Base-by-base conservation (phyloP, 305 asterid genomes). In the Ajuga reptans region DNA sequence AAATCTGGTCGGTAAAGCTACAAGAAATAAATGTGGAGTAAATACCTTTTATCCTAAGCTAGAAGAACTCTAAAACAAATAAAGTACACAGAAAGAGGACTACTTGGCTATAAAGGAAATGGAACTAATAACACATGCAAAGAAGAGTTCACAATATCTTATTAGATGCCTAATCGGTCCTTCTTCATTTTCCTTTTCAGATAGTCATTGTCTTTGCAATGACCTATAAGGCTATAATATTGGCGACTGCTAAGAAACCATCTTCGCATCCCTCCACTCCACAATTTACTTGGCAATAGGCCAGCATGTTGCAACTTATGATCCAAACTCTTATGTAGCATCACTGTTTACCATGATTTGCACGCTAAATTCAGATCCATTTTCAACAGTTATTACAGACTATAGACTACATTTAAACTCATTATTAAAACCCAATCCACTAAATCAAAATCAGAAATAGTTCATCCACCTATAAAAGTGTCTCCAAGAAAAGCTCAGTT, bases 271-370 rank as follows among this genome's bases (percentile, higher is more conserved):
- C 41, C 21, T 12, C 49, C 61, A 52, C 60, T 18, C 27, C 63
- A 66, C 60, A 53, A 36, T 42, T 51, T 36, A 27, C 15, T 54
- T 36, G 49, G 55, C 21, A 71, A 39, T 10, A 21, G 36, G 17
- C 24, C 54, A 59, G 61, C 15, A 39, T 47, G 56, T 17, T 43
- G 55, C 51, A 57, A 58, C 65, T 49, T 50, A 18, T n/a, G 55
- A 55, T 60, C 45, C 34, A 69, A 47, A 47, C 36, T 37, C 31
- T 52, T 64, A 17, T 75, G 69, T 57, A 55, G 68, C 55, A 66
- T 54, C 74, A 68, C 27, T 18, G 60, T 15, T 56, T 52, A 50
- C 60, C 66, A 17, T 59, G 24, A 60, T 37, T 36, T 59, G 67
- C 59, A 63, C 53, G 31, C 24, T 2, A 9, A 53, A 16, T 56